Evolutionary conservation across 352 stramenopile genomes (phyloP), one percentile per base, ranked within the genome.

Genomic region (Pythium aquatile): DNA sequence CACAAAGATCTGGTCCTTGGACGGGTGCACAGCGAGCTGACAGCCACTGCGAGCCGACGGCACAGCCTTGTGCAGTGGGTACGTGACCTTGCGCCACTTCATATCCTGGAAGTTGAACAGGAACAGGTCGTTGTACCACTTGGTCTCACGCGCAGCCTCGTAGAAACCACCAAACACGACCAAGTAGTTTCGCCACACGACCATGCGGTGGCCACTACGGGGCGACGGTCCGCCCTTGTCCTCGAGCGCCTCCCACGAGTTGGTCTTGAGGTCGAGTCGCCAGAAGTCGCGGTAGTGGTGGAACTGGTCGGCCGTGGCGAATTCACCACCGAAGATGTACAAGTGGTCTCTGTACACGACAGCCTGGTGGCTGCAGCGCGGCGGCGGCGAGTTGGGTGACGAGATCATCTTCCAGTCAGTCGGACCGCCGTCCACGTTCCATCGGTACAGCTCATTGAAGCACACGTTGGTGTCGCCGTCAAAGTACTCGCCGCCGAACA

Each of bases 401-500:
- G 92, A 83, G 75, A 98, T 96, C 54, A 75, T 66, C 70, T 92
- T 96, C 93, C 93, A 98, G 58, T 80, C 66, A 14, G 35, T 61
- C 17, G 70, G 48, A 16, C 69, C 66, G 40, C 85, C 85, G 66
- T 97, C 90, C 24, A 97, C 48, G 78, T 96, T 96, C 90, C 90
- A 98, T 65, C 93, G 85, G 61, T 96, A 97, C 8, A 99, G 79
- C 60, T 99, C 96, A 69, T 99, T 98, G 76, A 95, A 98, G 66
- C 97, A 97, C 33, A 92, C 81, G 63, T 98, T 99, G 72, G 97
- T 85, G 61, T 98, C 88, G 44, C 97, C 97, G 73, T 99, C 93
- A 73, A 97, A 99, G 76, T 97, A 99, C 78, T 99, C 97, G 52
- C 97, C 97, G 39, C 97, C 97, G 74, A 99, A 99, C 46, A 98